Conservation (phyloP, 2,329 filamentous ascomycete species). For the Chrysoporthe austroafricana region DNA sequence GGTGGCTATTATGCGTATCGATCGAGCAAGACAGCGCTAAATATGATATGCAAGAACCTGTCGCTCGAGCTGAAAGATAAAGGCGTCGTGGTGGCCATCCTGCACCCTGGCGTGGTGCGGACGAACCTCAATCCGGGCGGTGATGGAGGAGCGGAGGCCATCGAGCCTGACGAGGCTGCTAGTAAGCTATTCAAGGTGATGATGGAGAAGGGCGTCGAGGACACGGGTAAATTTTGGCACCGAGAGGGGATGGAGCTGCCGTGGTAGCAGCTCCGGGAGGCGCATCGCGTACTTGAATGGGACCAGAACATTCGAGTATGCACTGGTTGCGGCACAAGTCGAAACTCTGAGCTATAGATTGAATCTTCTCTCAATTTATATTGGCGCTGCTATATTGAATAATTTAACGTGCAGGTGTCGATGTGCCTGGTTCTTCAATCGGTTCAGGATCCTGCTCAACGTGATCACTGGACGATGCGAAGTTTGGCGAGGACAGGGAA, state of each 20-base stretch:
- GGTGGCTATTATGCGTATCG: slow-evolving; percentile 50
- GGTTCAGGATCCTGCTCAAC: neutral
- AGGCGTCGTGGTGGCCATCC: slow-evolving; percentile 43
- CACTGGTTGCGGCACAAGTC: too few relatives aligned
- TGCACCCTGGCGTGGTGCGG: slow-evolving; percentile 49
- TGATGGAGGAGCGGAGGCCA: slow-evolving; percentile 39
- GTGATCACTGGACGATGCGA: neutral
- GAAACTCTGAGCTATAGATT: neutral
- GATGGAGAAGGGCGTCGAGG: slow-evolving; percentile 18
- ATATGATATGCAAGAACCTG: slow-evolving; percentile 48
- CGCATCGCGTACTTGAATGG: neutral
- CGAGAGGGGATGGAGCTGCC: slow-evolving; percentile 22
- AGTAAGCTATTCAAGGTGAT: slow-evolving; percentile 40
- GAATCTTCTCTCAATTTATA: neutral
- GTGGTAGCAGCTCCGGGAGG: slow-evolving; percentile 16
- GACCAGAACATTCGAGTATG: neutral
- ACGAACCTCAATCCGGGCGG: slow-evolving; percentile 38
- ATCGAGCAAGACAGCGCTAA: slow-evolving; percentile 48
- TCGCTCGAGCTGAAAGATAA: slow-evolving; percentile 45
- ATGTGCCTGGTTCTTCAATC: neutral
- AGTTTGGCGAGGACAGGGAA: neutral
- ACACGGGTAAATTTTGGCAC: slow-evolving; percentile 24
- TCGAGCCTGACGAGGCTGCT: slow-evolving; percentile 49
- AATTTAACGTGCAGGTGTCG: neutral
- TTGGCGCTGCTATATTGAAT: neutral